Evolutionary conservation across 2,329 filamentous ascomycete genomes (phyloP).

Genomic region (Diplodia corticola): DNA sequence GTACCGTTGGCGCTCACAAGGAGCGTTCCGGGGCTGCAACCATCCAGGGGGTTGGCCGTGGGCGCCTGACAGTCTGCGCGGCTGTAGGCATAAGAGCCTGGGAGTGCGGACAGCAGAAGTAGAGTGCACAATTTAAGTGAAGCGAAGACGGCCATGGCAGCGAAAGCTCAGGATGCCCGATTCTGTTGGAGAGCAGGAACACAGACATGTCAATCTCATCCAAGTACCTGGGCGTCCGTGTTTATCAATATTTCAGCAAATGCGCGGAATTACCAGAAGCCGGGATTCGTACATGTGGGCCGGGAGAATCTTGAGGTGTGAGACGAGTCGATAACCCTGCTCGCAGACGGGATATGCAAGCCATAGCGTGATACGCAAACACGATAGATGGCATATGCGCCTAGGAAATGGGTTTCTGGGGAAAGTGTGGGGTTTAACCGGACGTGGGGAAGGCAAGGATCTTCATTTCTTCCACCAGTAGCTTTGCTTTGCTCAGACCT

Average conservation of each 20-base stretch:
- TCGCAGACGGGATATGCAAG: conserved; percentile 2
- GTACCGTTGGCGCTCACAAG: conserved; percentile 31
- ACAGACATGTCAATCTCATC: background rate
- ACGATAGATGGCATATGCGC: conserved; percentile 3
- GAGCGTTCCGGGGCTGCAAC: conserved; percentile 40
- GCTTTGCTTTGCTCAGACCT: background rate
- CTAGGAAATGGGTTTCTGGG: conserved; percentile 2
- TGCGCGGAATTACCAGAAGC: background rate
- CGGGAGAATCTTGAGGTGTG: conserved; percentile 20
- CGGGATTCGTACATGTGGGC: conserved; percentile 36
- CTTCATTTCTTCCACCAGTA: conserved; percentile 15
- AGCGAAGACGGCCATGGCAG: background rate
- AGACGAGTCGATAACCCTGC: background rate
- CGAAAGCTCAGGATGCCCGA: background rate
- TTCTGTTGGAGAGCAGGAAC: background rate
- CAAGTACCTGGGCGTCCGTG: background rate
- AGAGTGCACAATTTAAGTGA: background rate
- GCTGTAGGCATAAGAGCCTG: conserved; percentile 28
- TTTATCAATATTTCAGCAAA: background rate
- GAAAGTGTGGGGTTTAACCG: conserved; percentile 21
- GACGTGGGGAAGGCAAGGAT: conserved; percentile 8
- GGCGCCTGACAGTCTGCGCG: conserved; percentile 39
- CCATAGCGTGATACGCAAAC: background rate
- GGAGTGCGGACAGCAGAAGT: background rate
- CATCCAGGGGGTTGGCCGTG: conserved; percentile 39